A percentile compares a stretch with the other conserved stretches of the same genome.
Conservation (phyloP, 345 rosid genomes). For the Aquilaria sinensis region DNA sequence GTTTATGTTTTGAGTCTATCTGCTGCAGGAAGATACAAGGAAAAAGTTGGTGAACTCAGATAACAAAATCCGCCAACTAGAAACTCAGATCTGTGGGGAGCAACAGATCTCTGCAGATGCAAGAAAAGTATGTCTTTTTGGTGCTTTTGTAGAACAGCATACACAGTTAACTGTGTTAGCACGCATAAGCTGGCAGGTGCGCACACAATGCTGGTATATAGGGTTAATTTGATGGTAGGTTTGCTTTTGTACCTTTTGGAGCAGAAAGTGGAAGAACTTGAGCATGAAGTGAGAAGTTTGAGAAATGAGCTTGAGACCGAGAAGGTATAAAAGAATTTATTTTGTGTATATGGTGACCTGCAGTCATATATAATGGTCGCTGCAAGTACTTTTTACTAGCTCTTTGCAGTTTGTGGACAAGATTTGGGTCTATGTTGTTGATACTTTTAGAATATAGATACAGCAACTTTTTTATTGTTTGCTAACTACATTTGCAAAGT, state of each 20-base stretch:
- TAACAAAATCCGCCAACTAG: constrained; percentile 86
- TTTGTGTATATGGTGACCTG: constrained; percentile 2
- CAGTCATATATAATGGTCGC: not conserved
- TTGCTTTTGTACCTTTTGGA: constrained; percentile 19
- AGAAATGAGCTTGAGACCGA: constrained; percentile 72
- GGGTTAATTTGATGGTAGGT: constrained; percentile 6
- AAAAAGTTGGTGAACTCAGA: constrained; percentile 78
- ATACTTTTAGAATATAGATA: not conserved
- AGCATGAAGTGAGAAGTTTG: constrained; percentile 46
- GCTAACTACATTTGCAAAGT: not conserved
- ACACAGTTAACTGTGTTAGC: constrained; percentile 1
- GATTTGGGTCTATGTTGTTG: not conserved
- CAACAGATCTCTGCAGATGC: constrained; percentile 55
- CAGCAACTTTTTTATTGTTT: not conserved
- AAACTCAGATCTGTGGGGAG: constrained; percentile 72
- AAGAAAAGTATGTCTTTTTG: constrained; percentile 43
- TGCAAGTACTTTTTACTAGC: not conserved
- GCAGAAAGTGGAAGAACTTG: constrained; percentile 84
- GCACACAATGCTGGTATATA: too few relatives aligned
- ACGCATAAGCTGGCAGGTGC: too few relatives aligned
- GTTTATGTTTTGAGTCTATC: constrained; percentile 8
- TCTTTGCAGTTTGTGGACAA: not conserved
- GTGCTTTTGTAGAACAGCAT: not conserved
- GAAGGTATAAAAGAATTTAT: constrained; percentile 53
- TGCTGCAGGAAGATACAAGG: constrained; percentile 77